Percentiles rank a stretch among this genome's conserved stretches.
phyloP scores from a whole-genome alignment of 306 rosid genomes.

The Ziziphus jujuba region DNA sequence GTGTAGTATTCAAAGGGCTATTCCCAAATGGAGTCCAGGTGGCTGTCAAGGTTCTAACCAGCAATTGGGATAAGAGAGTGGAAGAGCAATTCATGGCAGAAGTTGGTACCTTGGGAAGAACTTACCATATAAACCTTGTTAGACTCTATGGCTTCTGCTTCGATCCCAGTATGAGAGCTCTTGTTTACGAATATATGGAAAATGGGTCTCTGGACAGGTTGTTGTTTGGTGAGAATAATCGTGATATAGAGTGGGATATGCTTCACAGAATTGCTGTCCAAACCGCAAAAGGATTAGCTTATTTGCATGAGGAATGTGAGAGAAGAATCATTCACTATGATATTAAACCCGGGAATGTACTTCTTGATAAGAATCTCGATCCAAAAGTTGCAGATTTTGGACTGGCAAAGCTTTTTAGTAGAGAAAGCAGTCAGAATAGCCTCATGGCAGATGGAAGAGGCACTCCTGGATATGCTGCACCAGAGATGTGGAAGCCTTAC shows the following conservation, averaged over 20 bases:
- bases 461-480: conserved; percentile 10
- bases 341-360: conserved; percentile 15
- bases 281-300: conserved; percentile 11
- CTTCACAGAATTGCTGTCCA: conserved; percentile 1
- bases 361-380: background rate
- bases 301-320: conserved; percentile 21
- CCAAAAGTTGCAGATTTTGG: conserved; percentile 17
- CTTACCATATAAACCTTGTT: conserved; percentile 18
- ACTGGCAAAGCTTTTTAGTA: conserved; percentile 3
- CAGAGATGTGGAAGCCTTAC: conserved; percentile 17
- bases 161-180: background rate
- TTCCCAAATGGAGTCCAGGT: conserved; percentile 1
- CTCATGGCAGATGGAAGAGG: background rate
- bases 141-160: conserved; percentile 20
- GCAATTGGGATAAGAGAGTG: background rate
- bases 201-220: conserved; percentile 14
- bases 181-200: background rate
- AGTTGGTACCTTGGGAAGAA: conserved; percentile 8
- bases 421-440: background rate
- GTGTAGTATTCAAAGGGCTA: background rate
- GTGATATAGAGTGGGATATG: conserved; percentile 4
- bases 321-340: conserved; percentile 15
- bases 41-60: conserved; percentile 15
- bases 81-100: conserved; percentile 26
- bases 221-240: background rate